Evolutionary conservation across 805 yeast species (phyloP).

Genomic region (Pichia cabralensis): DNA sequence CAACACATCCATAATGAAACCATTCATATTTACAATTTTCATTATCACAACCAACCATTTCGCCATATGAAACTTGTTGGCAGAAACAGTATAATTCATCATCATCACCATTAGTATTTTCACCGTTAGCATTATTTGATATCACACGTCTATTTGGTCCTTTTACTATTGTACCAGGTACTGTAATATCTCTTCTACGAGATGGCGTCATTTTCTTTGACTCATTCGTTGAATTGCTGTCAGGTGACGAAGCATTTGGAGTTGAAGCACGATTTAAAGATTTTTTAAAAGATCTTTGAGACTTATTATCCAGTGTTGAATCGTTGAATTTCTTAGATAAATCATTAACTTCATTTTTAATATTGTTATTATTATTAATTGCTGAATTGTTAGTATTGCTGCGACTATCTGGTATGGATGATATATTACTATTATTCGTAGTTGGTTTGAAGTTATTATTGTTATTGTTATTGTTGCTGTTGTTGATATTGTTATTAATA

Average conservation of each 20-base stretch:
- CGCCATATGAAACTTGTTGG: conserved; percentile 79
- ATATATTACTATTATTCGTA: neutral
- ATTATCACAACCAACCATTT: conserved; percentile 56
- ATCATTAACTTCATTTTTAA: neutral
- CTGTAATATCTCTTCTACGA: conserved; percentile 17
- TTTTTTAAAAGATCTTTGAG: conserved; percentile 3
- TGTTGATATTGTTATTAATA: neutral
- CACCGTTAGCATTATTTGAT: conserved; percentile 5
- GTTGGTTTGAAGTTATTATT: too few species aligned
- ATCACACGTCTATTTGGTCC: conserved; percentile 6
- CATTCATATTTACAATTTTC: conserved; percentile 52
- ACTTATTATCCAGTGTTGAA: conserved; percentile 3
- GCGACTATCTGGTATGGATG: too few species aligned
- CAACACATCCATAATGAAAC: conserved; percentile 74
- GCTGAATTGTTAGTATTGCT: too few species aligned
- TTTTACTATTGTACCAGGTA: conserved; percentile 11
- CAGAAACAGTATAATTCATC: conserved; percentile 80
- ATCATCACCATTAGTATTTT: conserved; percentile 39
- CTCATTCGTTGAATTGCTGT: conserved; percentile 5
- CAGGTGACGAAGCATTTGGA: conserved; percentile 6
- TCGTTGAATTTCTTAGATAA: conserved; percentile 1
- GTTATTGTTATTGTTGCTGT: neutral
- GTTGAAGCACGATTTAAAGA: conserved; percentile 8
- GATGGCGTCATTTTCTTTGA: conserved; percentile 2
- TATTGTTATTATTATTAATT: neutral